phyloP scores from a whole-genome alignment of 495 filamentous ascomycete genomes.

The Penicillium steckii region DNA sequence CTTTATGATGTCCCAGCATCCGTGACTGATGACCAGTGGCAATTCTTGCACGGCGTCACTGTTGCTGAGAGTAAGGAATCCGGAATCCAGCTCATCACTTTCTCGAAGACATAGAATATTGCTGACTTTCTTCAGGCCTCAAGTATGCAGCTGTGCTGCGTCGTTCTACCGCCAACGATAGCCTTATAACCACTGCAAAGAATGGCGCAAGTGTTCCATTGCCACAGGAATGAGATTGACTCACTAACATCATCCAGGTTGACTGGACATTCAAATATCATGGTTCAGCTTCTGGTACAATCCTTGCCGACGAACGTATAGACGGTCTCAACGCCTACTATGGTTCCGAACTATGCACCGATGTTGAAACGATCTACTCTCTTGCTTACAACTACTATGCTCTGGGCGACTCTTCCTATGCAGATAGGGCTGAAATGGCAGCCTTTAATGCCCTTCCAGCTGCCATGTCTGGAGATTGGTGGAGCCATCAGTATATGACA shows the following conservation, averaged over 20 bases:
- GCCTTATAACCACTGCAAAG: conserved; percentile 34
- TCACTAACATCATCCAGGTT: no score
- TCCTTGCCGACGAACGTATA: conserved; percentile 40
- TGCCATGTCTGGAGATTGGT: conserved; percentile 56
- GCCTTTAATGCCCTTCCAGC: conserved; percentile 62
- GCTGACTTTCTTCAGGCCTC: conserved; percentile 12
- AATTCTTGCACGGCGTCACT: conserved; percentile 49
- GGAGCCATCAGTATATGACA: conserved; percentile 60
- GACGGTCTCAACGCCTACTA: conserved; percentile 30
- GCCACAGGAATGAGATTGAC: no score
- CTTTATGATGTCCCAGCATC: conserved; percentile 34
- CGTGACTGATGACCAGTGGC: conserved; percentile 26
- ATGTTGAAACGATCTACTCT: conserved; percentile 44
- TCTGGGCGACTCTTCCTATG: conserved; percentile 48
- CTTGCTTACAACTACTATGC: conserved; percentile 42
- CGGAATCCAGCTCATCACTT: no score
- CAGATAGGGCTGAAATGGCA: conserved; percentile 54
- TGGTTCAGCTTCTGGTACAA: conserved; percentile 35
- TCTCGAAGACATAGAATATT: neutral
- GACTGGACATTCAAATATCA: conserved; percentile 51
- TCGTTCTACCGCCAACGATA: conserved; percentile 40
- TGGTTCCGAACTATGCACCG: conserved; percentile 42
- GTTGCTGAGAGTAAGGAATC: conserved; percentile 46
- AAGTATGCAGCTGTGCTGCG: conserved; percentile 44
- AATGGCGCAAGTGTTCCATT: conserved; percentile 33